phyloP scores from a whole-genome alignment of 2,329 filamentous ascomycete species.

The Colletotrichum kahawae region DNA sequence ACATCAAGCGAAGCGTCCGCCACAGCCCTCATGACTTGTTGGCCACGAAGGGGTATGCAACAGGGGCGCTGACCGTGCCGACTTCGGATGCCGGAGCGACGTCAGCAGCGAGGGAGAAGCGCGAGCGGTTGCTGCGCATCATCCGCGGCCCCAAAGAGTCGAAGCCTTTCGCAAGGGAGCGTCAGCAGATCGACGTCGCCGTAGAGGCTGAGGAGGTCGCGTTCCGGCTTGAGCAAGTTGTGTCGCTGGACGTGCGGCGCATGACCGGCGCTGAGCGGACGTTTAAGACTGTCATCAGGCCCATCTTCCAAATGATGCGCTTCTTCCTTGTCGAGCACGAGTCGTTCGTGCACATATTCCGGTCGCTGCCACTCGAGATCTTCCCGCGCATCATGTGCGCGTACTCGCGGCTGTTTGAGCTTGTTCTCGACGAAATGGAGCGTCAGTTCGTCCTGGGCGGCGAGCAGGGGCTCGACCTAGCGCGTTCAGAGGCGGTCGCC shows the following conservation, averaged over 20 bases:
- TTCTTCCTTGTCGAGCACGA: constrained; percentile 16
- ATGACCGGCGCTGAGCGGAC: neutral
- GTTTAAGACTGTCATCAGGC: constrained; percentile 1
- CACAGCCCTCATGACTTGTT: neutral
- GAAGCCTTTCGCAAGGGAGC: constrained; percentile 5
- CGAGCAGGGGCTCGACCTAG: neutral
- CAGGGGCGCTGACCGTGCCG: neutral
- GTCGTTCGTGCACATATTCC: constrained; percentile 3
- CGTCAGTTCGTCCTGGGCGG: neutral
- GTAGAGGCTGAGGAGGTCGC: neutral
- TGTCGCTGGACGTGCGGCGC: neutral
- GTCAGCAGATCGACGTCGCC: neutral
- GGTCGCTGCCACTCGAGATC: neutral
- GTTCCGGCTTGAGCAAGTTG: constrained; percentile 12
- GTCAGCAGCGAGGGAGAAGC: neutral
- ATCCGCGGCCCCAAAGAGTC: neutral
- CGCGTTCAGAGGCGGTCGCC: neutral
- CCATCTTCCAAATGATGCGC: constrained; percentile 18
- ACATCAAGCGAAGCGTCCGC: constrained; percentile 15
- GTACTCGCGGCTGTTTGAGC: constrained; percentile 4
- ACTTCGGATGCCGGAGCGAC: neutral
- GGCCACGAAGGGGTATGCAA: constrained; percentile 1
- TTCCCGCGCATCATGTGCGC: constrained; percentile 1
- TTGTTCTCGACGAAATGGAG: constrained; percentile 2
- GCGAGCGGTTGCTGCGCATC: neutral